Evolutionary conservation across 257 asterid genomes (phyloP), one percentile per base, ranked within the genome.

Genomic region (Petunia secreta): DNA sequence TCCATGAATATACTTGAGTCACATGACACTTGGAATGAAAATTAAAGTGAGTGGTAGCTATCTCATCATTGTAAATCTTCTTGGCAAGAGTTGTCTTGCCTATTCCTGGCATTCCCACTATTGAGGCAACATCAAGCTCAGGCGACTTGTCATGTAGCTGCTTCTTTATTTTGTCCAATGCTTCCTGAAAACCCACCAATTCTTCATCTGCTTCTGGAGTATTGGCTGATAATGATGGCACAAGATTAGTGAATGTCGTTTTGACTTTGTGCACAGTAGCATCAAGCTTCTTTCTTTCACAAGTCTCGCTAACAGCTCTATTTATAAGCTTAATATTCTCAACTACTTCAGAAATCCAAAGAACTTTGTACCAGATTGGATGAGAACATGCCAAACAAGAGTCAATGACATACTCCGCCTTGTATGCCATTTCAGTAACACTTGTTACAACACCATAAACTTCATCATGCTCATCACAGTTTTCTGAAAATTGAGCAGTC

Each of bases 1-100:
- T 59, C 65, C 65, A 59, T 25, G 65, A 59, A 6, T 59, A 59
- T 59, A 59, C 65, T 16, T 54, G 59, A 54, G 59, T 54, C 59
- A 25, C 13, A 7, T 7, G 39, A 59, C 65, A 59, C 38, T 5
- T 6, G 3, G 39, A 37, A 8, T 8, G 39, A 7, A 16, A 37
- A 25, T 59, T 38, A 1, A 59, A 59, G 14, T 59, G 65, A 59
- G 13, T n/a, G 65, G 4, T 8, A 7, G 25, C 65, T 16, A 25
- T 8, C 4, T 4, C 38, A 25, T 59, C 65, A 59, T 59, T 7
- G 39, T 59, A 39, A 65, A 65, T 65, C 50, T 65, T 65, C 25
- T 65, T 6, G 6, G 73, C 73, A 65, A 65, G 50, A 13, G 50
- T 39, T 10, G 50, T 65, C 7, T 65, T 65, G 0, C 73, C 73